Percentiles rank a stretch among this genome's conserved stretches.
Conservation (phyloP, 2,329 filamentous ascomycete species). For the Venturiaceae sp. region DNA sequence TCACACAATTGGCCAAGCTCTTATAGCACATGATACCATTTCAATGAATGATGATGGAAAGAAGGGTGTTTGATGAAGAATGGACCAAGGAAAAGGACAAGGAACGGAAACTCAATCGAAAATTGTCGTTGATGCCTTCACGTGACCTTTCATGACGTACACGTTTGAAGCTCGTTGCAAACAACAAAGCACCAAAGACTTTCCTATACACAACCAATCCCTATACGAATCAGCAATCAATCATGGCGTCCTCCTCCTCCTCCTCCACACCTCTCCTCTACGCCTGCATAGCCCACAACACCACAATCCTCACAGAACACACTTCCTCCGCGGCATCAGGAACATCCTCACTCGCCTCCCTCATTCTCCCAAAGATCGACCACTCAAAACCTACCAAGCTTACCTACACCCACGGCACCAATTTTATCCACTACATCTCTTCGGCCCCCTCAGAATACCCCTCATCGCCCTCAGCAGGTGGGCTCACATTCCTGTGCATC, state of each 20-base stretch:
- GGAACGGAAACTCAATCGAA: too few relatives aligned
- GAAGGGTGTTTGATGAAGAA: too few relatives aligned
- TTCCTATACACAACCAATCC: background rate
- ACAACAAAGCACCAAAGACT: background rate
- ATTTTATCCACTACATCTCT: slow-evolving; percentile 94
- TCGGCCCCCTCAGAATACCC: slow-evolving; percentile 62
- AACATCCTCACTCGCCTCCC: slow-evolving; percentile 76
- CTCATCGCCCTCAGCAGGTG: slow-evolving; percentile 53
- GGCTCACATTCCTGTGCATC: slow-evolving; percentile 86
- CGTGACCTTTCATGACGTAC: too few relatives aligned
- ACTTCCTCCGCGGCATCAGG: slow-evolving; percentile 75
- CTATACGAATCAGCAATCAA: background rate
- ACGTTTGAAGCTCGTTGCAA: too few relatives aligned
- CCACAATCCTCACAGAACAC: slow-evolving; percentile 88
- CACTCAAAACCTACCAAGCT: slow-evolving; percentile 76
- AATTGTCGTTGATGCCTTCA: too few relatives aligned
- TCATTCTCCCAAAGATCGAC: slow-evolving; percentile 91
- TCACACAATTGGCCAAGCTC: background rate
- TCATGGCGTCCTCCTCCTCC: slow-evolving; percentile 27
- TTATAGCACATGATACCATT: too few relatives aligned
- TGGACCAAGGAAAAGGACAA: too few relatives aligned
- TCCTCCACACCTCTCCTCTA: slow-evolving; percentile 28
- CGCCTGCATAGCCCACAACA: slow-evolving; percentile 87
- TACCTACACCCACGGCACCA: slow-evolving; percentile 83
- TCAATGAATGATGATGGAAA: too few relatives aligned